phyloP scores from a whole-genome alignment of 805 yeast species.

The Saccharomycodes ludwigii region DNA sequence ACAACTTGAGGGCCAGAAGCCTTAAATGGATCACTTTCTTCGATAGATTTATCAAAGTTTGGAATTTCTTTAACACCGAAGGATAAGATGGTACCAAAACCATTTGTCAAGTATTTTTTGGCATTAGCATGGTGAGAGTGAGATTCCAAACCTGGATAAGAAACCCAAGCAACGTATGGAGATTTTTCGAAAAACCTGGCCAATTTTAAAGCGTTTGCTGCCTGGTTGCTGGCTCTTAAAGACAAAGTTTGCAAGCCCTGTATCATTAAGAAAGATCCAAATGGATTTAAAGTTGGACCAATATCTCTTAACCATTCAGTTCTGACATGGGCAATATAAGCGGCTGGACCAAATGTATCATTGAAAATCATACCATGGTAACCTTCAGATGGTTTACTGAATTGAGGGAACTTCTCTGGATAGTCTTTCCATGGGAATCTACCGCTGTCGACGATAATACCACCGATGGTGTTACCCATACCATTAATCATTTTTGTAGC shows the following conservation, averaged over 20 bases:
- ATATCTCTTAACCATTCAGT: constrained; percentile 81
- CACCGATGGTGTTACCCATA: constrained; percentile 91
- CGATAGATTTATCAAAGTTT: constrained; percentile 25
- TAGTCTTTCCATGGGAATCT: constrained; percentile 83
- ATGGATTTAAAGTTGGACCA: constrained; percentile 84
- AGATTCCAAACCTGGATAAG: constrained; percentile 79
- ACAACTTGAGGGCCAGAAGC: constrained; percentile 77
- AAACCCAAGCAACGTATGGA: constrained; percentile 75
- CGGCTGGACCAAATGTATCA: constrained; percentile 70
- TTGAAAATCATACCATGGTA: constrained; percentile 80
- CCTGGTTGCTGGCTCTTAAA: constrained; percentile 88
- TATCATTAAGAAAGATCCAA: constrained; percentile 70
- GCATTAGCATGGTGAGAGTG: constrained; percentile 71
- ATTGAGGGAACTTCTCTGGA: constrained; percentile 84
- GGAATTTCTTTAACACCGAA: constrained; percentile 70
- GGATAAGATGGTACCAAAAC: constrained; percentile 80
- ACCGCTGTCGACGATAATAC: constrained; percentile 82
- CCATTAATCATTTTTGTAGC: constrained; percentile 99
- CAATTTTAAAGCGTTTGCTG: constrained; percentile 64
- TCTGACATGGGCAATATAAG: constrained; percentile 71
- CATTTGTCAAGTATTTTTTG: constrained; percentile 67
- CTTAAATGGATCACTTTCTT: constrained; percentile 45
- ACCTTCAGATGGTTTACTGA: constrained; percentile 82
- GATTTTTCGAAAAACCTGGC: constrained; percentile 66
- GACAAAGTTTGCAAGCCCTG: constrained; percentile 94